Evolutionary conservation across 495 filamentous ascomycete genomes (phyloP).

Genomic region (Aspergillus incahuasiensis): DNA sequence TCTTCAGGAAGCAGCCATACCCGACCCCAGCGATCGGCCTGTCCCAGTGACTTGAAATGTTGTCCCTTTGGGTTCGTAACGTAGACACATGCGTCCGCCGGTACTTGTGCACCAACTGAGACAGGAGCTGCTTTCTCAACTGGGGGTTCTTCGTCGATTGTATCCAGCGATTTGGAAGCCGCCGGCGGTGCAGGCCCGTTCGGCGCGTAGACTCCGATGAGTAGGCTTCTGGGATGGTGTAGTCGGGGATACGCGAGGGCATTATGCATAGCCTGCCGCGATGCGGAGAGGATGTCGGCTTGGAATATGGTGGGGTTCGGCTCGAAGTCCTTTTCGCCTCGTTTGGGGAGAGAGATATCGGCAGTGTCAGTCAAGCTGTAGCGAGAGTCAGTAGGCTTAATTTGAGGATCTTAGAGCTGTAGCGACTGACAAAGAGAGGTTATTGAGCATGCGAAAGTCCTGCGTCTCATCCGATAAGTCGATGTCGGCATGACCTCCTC

Average conservation of each 20-base stretch:
- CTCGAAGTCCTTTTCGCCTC: constrained; percentile 96
- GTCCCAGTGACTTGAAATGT: constrained; percentile 56
- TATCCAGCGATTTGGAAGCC: constrained; percentile 8
- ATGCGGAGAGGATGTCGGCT: constrained; percentile 66
- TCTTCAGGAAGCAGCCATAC: constrained; percentile 91
- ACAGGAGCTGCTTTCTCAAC: constrained; percentile 20
- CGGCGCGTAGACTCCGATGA: constrained; percentile 51
- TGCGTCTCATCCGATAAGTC: constrained; percentile 79
- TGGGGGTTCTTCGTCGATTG: constrained; percentile 20
- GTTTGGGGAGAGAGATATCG: constrained; percentile 56
- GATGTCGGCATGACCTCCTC: constrained; percentile 43
- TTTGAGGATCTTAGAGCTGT: background rate
- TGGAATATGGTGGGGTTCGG: constrained; percentile 82
- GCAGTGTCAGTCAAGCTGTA: constrained; percentile 30
- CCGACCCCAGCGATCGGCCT: constrained; percentile 50
- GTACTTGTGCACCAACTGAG: constrained; percentile 19
- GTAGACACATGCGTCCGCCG: constrained; percentile 38
- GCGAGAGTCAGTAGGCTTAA: constrained; percentile 6
- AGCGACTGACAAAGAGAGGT: constrained; percentile 48
- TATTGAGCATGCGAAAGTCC: constrained; percentile 75
- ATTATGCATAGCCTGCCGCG: constrained; percentile 85
- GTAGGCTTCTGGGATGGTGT: constrained; percentile 51
- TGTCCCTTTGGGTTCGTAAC: constrained; percentile 45
- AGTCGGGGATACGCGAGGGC: constrained; percentile 69
- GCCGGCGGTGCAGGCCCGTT: constrained; percentile 31